Percentiles rank a stretch among this genome's conserved stretches.
Conservation (phyloP, 1,139 yeast species). For the Nadsonia commutata region DNA sequence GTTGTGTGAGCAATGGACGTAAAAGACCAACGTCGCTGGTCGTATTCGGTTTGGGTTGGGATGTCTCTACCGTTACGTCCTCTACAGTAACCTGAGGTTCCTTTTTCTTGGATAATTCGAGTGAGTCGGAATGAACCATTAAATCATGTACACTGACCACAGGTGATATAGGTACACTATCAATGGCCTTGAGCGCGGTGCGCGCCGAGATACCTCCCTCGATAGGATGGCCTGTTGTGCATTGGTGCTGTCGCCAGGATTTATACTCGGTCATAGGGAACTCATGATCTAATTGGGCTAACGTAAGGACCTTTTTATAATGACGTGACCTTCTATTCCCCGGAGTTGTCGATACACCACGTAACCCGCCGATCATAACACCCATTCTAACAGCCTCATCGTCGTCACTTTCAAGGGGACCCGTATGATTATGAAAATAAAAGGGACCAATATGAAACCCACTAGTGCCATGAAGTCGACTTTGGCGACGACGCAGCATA, state of each 20-base stretch:
- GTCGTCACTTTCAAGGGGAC: constrained; percentile 10
- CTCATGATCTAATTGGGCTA: constrained; percentile 44
- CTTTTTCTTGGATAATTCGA: no score
- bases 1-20: no score
- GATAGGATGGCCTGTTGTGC: constrained; percentile 12
- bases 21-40: no score
- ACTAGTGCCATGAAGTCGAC: neutral
- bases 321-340: constrained; percentile 9
- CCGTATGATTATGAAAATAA: constrained; percentile 3
- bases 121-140: no score
- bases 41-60: no score
- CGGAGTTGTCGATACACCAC: neutral
- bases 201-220: constrained; percentile 16
- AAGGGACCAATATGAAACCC: neutral
- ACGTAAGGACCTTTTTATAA: constrained; percentile 27
- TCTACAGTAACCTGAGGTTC: no score
- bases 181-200: no score
- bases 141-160: no score
- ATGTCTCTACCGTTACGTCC: no score
- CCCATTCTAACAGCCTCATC: constrained; percentile 10
- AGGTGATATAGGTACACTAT: no score
- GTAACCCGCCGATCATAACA: constrained; percentile 2
- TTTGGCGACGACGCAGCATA: constrained; percentile 16
- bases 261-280: constrained; percentile 53
- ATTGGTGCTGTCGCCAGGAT: constrained; percentile 15